Evolutionary conservation across 2,329 filamentous ascomycete genomes (phyloP).

Genomic region (Chalaropsis ovoidea): DNA sequence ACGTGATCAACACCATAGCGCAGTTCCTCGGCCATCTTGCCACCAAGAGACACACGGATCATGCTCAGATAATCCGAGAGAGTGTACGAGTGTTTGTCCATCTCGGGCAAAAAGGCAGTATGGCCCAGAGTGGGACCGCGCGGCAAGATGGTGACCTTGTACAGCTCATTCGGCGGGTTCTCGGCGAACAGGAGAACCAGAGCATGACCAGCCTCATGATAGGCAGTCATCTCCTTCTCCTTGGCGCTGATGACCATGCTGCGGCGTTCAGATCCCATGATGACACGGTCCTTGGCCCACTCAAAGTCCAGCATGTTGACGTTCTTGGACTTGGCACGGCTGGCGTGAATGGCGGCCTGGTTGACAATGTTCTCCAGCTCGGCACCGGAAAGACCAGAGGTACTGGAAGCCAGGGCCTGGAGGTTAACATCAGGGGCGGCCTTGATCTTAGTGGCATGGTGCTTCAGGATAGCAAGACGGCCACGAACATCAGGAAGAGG

Average conservation of each 20-base stretch:
- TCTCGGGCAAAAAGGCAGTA: slow-evolving; percentile 77
- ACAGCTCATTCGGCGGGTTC: slow-evolving; percentile 65
- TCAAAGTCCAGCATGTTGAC: slow-evolving; percentile 77
- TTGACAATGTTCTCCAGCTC: slow-evolving; percentile 96
- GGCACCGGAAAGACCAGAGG: slow-evolving; percentile 84
- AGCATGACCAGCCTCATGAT: slow-evolving; percentile 92
- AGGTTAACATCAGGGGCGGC: slow-evolving; percentile 70
- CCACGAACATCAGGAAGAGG: slow-evolving; percentile 86
- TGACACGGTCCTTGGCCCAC: slow-evolving; percentile 96
- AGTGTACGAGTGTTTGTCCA: slow-evolving; percentile 85
- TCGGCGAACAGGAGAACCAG: slow-evolving; percentile 73
- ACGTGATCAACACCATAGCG: slow-evolving; percentile 86
- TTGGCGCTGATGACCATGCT: slow-evolving; percentile 84
- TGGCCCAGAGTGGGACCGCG: slow-evolving; percentile 78
- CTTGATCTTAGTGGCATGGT: slow-evolving; percentile 89
- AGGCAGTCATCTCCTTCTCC: slow-evolving; percentile 92
- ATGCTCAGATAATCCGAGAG: slow-evolving; percentile 71
- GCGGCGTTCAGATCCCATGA: slow-evolving; percentile 89
- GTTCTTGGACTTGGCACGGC: slow-evolving; percentile 65
- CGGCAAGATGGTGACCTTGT: slow-evolving; percentile 96
- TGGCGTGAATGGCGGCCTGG: slow-evolving; percentile 89
- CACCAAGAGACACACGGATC: slow-evolving; percentile 73
- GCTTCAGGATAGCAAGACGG: slow-evolving; percentile 81
- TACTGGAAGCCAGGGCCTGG: slow-evolving; percentile 72
- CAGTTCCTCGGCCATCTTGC: slow-evolving; percentile 83